A percentile compares a stretch with the other conserved stretches of the same genome.
Conservation (phyloP, 2,329 filamentous ascomycete genomes). For the Teratosphaeria zuluensis region DNA sequence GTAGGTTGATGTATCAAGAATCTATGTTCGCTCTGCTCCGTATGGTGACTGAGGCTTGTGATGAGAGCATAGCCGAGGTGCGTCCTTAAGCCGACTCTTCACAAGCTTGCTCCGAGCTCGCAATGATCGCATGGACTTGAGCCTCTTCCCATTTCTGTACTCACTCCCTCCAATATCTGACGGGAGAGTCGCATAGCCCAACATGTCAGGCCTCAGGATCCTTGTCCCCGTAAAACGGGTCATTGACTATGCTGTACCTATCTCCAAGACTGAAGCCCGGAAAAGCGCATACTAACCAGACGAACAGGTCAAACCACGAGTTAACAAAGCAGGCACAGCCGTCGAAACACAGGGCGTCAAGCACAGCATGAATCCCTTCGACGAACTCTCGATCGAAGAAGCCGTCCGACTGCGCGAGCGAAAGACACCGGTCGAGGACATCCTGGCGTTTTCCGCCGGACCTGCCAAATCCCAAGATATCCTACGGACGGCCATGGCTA, state of each 20-base stretch:
- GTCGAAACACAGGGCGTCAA: constrained; percentile 91
- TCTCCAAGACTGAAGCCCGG: constrained; percentile 1
- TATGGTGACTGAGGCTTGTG: background rate
- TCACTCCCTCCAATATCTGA: background rate
- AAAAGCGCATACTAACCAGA: background rate
- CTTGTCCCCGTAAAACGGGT: constrained; percentile 49
- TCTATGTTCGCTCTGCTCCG: background rate
- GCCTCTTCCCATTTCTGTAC: background rate
- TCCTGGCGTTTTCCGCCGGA: constrained; percentile 79
- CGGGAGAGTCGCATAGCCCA: constrained; percentile 5
- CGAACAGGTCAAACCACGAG: constrained; percentile 55
- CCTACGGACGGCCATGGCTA: constrained; percentile 93
- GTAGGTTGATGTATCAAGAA: background rate
- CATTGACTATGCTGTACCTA: constrained; percentile 47
- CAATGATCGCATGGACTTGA: background rate
- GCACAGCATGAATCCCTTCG: constrained; percentile 98
- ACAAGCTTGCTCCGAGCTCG: background rate
- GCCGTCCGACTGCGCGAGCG: constrained; percentile 88
- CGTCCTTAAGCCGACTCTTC: background rate
- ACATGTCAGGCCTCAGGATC: constrained; percentile 42
- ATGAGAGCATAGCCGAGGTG: background rate
- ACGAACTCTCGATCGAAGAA: constrained; percentile 96
- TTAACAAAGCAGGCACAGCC: constrained; percentile 66
- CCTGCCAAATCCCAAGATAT: constrained; percentile 80
- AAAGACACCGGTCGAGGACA: constrained; percentile 70